These are phyloP conservation scores for Choiromyces venosus DNA, from an alignment of 495 filamentous ascomycete genomes.

Conservation along the genomic window DNA sequence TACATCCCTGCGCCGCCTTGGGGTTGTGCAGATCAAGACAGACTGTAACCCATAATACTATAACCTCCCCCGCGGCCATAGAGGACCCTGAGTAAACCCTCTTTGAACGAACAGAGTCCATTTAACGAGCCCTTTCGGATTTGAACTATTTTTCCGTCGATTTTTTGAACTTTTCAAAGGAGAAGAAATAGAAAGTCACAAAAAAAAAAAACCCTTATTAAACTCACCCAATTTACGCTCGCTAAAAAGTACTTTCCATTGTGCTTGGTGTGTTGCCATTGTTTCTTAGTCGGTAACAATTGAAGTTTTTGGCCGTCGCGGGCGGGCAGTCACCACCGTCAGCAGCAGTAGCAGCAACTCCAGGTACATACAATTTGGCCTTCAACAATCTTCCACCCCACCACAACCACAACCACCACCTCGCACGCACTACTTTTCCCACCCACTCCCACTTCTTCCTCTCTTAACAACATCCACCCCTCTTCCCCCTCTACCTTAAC, in stretches of 20 bases:
- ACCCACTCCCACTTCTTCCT: conserved; percentile 22
- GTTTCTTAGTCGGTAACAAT: neutral
- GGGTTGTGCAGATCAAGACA: conserved; percentile 32
- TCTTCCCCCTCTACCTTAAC: conserved; percentile 33
- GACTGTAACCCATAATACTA: neutral
- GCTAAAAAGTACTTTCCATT: neutral
- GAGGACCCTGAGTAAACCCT: conserved; percentile 37
- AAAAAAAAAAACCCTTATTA: neutral
- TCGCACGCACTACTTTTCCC: conserved; percentile 6
- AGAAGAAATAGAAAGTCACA: neutral
- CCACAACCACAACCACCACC: conserved; percentile 24
- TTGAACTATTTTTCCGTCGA: conserved; percentile 2
- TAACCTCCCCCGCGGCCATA: conserved; percentile 25
- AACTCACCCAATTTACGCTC: neutral
- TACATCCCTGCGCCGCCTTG: conserved; percentile 28
- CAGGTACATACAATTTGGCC: neutral
- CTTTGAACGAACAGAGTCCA: conserved; percentile 29
- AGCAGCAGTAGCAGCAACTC: neutral
- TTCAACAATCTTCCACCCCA: conserved; percentile 12
- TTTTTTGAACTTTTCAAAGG: neutral
- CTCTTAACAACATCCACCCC: conserved; percentile 18
- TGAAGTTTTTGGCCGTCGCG: neutral
- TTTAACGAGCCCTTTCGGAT: conserved; percentile 10
- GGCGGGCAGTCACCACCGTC: neutral
- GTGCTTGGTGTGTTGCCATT: conserved; percentile 1